Evolutionary conservation across 140 eudicot genomes (phyloP).

Genomic region (Anethum foeniculum): DNA sequence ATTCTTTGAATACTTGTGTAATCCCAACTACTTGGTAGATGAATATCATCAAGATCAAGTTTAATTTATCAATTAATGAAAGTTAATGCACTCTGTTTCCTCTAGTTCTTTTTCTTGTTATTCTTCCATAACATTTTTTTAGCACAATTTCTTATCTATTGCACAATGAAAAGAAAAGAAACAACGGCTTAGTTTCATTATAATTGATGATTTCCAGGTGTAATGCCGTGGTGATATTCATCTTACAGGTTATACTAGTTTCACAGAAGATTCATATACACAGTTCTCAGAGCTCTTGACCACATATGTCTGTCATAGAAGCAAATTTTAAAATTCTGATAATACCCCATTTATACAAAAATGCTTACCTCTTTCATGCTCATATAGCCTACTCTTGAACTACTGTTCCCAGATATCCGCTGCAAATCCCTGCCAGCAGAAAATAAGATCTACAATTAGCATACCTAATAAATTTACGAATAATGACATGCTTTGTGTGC

Average conservation of each 20-base stretch:
- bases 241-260: too few species aligned
- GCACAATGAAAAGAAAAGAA: background rate
- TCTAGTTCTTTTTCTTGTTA: background rate
- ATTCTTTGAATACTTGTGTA: background rate
- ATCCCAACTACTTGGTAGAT: too few species aligned
- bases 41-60: background rate
- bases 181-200: background rate
- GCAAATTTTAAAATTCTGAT: too few species aligned
- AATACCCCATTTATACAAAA: conserved; percentile 2
- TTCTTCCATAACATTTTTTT: background rate
- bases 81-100: background rate
- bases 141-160: background rate
- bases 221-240: background rate
- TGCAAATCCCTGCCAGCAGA: conserved; percentile 98
- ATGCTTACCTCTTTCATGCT: conserved; percentile 66
- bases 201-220: background rate
- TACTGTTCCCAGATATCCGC: conserved; percentile 69
- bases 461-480: background rate
- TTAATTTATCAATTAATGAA: background rate
- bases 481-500: background rate
- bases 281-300: too few species aligned
- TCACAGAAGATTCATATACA: too few species aligned
- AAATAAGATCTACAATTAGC: conserved; percentile 49
- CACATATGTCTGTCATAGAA: too few species aligned
- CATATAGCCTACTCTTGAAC: conserved; percentile 66